These are phyloP conservation scores for Pinus taeda DNA, from an alignment of 75 land plant genomes.

Conservation along the genomic window DNA sequence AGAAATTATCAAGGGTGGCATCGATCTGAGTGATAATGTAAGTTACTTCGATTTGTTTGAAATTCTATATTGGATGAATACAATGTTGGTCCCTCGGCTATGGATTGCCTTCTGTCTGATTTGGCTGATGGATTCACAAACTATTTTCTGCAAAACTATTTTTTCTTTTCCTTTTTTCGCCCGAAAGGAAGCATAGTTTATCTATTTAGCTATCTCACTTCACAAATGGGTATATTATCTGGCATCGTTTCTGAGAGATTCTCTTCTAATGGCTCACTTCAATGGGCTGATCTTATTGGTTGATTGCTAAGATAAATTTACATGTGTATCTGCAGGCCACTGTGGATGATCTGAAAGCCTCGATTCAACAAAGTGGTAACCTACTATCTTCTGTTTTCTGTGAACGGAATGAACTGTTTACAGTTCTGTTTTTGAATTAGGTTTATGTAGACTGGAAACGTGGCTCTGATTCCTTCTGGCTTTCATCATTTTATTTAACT, in stretches of 20 bases:
- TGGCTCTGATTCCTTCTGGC: too few species aligned
- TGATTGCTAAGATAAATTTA: neutral
- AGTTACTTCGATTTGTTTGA: neutral
- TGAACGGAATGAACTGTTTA: too few species aligned
- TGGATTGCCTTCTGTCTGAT: constrained; percentile 10
- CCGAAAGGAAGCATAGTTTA: neutral
- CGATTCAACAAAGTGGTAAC: constrained; percentile 72
- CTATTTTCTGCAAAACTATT: neutral
- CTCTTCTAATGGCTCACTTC: neutral
- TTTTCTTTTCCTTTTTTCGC: neutral
- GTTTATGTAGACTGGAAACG: too few species aligned
- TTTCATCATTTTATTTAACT: neutral
- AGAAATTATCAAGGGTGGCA: constrained; percentile 82
- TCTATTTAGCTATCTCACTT: neutral
- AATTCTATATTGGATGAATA: neutral
- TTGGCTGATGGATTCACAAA: neutral
- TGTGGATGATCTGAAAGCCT: constrained; percentile 79
- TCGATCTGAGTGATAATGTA: constrained; percentile 62
- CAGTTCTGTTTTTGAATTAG: too few species aligned
- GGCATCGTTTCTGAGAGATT: neutral
- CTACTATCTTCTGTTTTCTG: neutral
- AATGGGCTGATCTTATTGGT: neutral
- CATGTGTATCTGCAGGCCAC: constrained; percentile 60
- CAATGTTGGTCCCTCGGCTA: neutral
- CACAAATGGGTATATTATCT: neutral